phyloP scores from a whole-genome alignment of 306 rosid species.

The Rosa lucieae region DNA sequence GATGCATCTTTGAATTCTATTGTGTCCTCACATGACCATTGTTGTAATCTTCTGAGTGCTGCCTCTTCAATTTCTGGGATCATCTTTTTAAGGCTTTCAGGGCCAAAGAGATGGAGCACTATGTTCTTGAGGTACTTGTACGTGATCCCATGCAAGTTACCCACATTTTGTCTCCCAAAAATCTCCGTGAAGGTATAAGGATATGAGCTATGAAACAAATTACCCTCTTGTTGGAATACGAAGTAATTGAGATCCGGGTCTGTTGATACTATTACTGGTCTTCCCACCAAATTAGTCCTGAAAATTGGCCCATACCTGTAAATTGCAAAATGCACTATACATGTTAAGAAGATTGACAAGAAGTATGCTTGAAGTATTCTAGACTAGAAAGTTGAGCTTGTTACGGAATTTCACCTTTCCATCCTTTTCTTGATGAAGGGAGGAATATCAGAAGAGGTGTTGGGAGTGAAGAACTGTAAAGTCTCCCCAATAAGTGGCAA shows the following conservation, averaged over 20 bases:
- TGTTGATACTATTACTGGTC: conserved; percentile 79
- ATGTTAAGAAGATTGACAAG: not conserved
- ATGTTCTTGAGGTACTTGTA: conserved; percentile 90
- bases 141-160: conserved; percentile 91
- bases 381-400: not conserved
- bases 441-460: conserved; percentile 72
- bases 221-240: conserved; percentile 89
- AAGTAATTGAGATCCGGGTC: conserved; percentile 87
- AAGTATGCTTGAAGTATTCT: not conserved
- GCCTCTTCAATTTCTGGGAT: conserved; percentile 71
- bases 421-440: conserved; percentile 86
- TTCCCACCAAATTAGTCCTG: conserved; percentile 87
- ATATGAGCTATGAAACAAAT: conserved; percentile 87
- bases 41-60: conserved; percentile 50
- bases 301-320: conserved; percentile 88
- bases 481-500: conserved; percentile 90
- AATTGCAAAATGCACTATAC: conserved; percentile 7
- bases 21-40: conserved; percentile 55
- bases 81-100: conserved; percentile 86
- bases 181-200: conserved; percentile 93
- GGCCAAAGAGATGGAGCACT: conserved; percentile 87
- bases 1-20: conserved; percentile 83
- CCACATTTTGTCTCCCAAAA: conserved; percentile 89
- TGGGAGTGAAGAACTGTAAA: conserved; percentile 81
- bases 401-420: conserved; percentile 52